Evolutionary conservation across 805 yeast genomes (phyloP).

Genomic region (Candida rishiriensis): DNA sequence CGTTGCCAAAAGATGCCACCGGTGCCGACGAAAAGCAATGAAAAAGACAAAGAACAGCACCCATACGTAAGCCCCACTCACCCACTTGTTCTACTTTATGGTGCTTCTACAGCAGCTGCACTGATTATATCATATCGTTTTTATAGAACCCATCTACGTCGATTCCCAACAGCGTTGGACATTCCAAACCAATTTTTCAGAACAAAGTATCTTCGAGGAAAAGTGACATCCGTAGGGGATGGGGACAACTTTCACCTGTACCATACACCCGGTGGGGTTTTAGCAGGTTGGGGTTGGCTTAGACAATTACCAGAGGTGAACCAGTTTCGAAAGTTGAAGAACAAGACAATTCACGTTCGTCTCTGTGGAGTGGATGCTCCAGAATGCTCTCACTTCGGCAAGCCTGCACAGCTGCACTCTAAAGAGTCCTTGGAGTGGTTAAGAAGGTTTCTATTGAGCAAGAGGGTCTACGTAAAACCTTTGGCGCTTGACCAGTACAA

Average conservation of each 20-base stretch:
- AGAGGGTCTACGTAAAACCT: slow-evolving; percentile 70
- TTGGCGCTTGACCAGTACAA: slow-evolving; percentile 83
- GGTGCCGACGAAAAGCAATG: background rate
- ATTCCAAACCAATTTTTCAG: slow-evolving; percentile 47
- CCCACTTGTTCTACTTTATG: slow-evolving; percentile 28
- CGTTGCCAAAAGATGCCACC: background rate
- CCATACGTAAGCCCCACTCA: slow-evolving; percentile 18
- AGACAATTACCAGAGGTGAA: slow-evolving; percentile 58
- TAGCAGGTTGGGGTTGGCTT: slow-evolving; percentile 93
- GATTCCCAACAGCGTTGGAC: slow-evolving; percentile 44
- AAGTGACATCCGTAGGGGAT: slow-evolving; percentile 88
- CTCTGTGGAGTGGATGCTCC: slow-evolving; percentile 97
- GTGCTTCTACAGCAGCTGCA: slow-evolving; percentile 26
- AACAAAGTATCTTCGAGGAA: slow-evolving; percentile 52
- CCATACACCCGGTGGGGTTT: slow-evolving; percentile 88
- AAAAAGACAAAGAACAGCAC: too few species aligned
- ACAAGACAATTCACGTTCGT: slow-evolving; percentile 73
- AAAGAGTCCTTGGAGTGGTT: slow-evolving; percentile 85
- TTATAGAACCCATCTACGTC: slow-evolving; percentile 42
- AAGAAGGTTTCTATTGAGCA: slow-evolving; percentile 57
- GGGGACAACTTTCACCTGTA: slow-evolving; percentile 92
- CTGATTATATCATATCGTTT: slow-evolving; percentile 39
- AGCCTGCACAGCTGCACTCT: slow-evolving; percentile 83
- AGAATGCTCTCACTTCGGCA: slow-evolving; percentile 90
- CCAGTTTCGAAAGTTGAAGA: slow-evolving; percentile 41